Base-by-base conservation (phyloP, 129 eudicot genomes). In the Lactuca sativa region DNA sequence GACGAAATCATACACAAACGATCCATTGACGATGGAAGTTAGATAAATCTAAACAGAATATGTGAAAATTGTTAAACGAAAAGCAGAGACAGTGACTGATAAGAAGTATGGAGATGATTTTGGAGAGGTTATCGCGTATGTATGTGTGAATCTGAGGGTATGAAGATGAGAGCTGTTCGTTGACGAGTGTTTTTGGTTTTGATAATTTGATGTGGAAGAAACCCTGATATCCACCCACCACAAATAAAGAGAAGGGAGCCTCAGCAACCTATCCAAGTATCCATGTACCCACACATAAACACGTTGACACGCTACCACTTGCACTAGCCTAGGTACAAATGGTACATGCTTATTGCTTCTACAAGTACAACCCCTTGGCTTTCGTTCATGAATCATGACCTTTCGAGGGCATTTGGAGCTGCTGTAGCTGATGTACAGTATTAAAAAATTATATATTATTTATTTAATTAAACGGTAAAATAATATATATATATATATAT, bases 281-380 rank as follows among this genome's bases (percentile, higher is more conserved):
- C 18, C 64, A 59, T 59, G 62, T 57, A 57, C 62, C 62, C 62
- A 30, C 30, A 57, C 32, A 57, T 36, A 30, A 4, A 56, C 62
- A 57, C 62, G 62, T 57, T 57, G 62, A 30, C 38, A 57, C 62
- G 38, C 62, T 57, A 57, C 62, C 62, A 57, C 62, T 11, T 57
- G 32, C 61, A 56, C 36, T 43, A 5, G 30, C 2, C 30, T 25
- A 25, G 30, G 30, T 25, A 25, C 30, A 25, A 25, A 25, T 25
- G 44, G 44, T 40, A 40, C 44, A 2, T 36, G 38, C 38, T 36
- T 36, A 0, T 40, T 36, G 38, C 38, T 36, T 36, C 6, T 40
- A 43, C 49, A 8, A 8, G 13, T 40, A 43, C 49, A 8, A 8
- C 49, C 49, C 49, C 13, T 8, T 43, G 13, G 3, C 49, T 9